Evolutionary conservation across 495 filamentous ascomycete genomes (phyloP), one percentile per base, ranked within the genome.

Genomic region (Parachaetomium inaequale): DNA sequence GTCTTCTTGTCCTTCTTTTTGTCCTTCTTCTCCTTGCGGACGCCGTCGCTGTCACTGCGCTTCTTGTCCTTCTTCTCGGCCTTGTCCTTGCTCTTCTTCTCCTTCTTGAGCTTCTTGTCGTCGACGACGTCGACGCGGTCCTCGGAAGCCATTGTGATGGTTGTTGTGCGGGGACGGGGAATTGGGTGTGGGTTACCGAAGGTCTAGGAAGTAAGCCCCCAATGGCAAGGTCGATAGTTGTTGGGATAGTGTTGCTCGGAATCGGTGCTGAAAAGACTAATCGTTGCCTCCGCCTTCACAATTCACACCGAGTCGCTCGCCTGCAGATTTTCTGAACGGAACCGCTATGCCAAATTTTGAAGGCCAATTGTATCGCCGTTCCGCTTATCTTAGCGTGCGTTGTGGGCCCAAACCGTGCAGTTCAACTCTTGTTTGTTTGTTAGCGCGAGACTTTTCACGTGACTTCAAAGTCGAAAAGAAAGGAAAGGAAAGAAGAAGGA

Each of bases 51-150:
- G 69, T 65, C 79, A 45, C 75, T 74, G 68, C 87, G 80, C 72
- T 82, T 78, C 59, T 92, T 86, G 59, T 89, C 90, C 71, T 90
- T 86, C 68, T 82, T 88, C 64, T 91, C 88, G 79, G 89, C 89
- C 77, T 90, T 87, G 79, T 92, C 89, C 83, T 91, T 91, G 79
- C 90, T 87, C 83, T 90, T 89, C 80, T 88, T 84, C 52, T 81
- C 78, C 79, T 87, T 88, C 79, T 88, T 89, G 63, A 87, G 81
- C 72, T 85, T 82, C 78, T 87, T 88, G 68, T 87, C 79, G 68
- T 87, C 79, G 61, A 76, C 77, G 47, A 63, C 59, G 32, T 66
- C 70, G 54, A 68, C 63, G 57, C 63, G 59, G 42, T 67, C 66
- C 45, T 28, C 45, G 43, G 68, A 61, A 28, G 61, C 66, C 70